phyloP scores from a whole-genome alignment of 2,329 filamentous ascomycete species.

The Cercospora citrullina region DNA sequence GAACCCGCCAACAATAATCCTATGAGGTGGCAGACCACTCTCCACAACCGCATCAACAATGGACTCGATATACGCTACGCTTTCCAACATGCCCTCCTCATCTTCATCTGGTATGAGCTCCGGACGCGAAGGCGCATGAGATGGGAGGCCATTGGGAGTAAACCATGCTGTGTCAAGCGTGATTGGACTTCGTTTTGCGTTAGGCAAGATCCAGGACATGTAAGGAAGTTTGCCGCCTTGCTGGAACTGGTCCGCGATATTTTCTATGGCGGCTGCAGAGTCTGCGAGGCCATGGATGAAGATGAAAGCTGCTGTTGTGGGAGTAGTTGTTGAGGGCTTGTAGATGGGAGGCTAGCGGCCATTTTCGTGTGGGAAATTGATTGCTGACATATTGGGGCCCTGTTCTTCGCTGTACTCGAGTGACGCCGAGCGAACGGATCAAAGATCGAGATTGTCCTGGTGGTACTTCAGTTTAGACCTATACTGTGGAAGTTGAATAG shows the following conservation, averaged over 20 bases:
- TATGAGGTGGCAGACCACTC: conserved; percentile 44
- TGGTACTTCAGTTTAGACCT: neutral
- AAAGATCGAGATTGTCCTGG: neutral
- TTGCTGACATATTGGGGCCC: neutral
- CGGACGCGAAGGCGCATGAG: conserved; percentile 42
- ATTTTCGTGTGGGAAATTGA: neutral
- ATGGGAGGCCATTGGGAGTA: conserved; percentile 41
- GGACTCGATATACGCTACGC: conserved; percentile 44
- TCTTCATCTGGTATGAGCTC: conserved; percentile 51
- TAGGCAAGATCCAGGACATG: conserved; percentile 51
- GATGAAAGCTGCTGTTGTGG: conserved; percentile 43
- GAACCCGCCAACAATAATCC: conserved; percentile 52
- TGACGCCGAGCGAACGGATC: no score
- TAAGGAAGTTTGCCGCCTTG: conserved; percentile 48
- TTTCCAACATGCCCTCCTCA: conserved; percentile 46
- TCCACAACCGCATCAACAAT: conserved; percentile 46
- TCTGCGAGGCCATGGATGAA: conserved; percentile 48
- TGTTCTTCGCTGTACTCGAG: neutral
- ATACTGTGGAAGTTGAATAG: neutral
- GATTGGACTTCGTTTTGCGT: conserved; percentile 48
- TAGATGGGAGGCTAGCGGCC: conserved; percentile 33
- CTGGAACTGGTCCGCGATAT: conserved; percentile 51
- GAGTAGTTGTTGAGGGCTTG: conserved; percentile 36
- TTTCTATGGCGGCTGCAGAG: conserved; percentile 45
- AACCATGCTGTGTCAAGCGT: conserved; percentile 50